Evolutionary conservation across 2,329 filamentous ascomycete genomes (phyloP), one percentile per base, ranked within the genome.

Genomic region (Biscogniauxia mediterranea): DNA sequence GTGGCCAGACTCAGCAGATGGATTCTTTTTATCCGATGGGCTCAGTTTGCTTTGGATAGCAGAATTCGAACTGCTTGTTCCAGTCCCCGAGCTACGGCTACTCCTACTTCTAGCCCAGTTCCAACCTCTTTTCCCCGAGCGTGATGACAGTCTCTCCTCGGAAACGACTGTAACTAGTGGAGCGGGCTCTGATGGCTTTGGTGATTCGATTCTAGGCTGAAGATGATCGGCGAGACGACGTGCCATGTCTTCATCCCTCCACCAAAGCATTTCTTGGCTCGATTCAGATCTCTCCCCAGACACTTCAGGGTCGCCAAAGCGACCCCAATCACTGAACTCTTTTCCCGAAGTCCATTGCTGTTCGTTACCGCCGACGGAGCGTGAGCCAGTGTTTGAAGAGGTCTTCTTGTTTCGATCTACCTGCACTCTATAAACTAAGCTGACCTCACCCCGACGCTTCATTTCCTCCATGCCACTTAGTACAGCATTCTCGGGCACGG

Each of bases 281-380:
- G 63, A 56, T 4, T 54, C 19, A 1, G 58, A 3, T 0, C 61
- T 42, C 2, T 55, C 59, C 3, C 54, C 19, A 1, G 60, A 64
- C 0, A 50, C 55, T 5, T 70, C 59, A 2, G 61, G 55, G 4
- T 75, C 73, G 5, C 71, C 74, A 69, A 75, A 82, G 20, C 80
- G 72, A 0, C 80, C 80, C 80, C 80, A 82, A 21, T 80, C 80
- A 53, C 77, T 77, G 53, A 82, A 82, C 2, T 75, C 75, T 9
- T 59, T 59, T 7, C 66, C 67, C 4, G 56, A 1, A 8, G 59
- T 42, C 66, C 66, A 69, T 23, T 57, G 57, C 32, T 61, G 61
- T 32, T 63, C 59, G 26, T 19, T 54, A 23, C 59, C 56, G 42
- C 25, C 54, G 38, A 52, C 26, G 49, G 42, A 57, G 42, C 56